Conservation (phyloP, 2,329 filamentous ascomycete genomes). For the Orbilia javanica region DNA sequence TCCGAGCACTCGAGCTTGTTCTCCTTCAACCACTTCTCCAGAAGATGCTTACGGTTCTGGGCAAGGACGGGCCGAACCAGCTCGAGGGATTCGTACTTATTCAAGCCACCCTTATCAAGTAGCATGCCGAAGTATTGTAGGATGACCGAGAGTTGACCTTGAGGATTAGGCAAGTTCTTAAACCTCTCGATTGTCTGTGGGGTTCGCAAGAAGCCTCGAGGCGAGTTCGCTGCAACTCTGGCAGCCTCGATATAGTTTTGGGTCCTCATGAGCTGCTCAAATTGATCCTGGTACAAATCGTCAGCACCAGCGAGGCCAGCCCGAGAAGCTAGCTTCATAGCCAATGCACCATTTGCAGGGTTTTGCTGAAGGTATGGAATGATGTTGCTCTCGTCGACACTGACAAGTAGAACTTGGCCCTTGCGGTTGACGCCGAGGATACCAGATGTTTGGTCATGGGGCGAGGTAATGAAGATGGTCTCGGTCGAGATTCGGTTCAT, state of each 20-base stretch:
- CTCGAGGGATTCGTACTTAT: constrained; percentile 93
- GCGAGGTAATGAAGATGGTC: constrained; percentile 94
- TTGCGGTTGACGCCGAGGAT: constrained; percentile 97
- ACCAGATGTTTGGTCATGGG: constrained; percentile 85
- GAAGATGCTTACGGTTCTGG: constrained; percentile 92
- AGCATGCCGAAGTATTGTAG: constrained; percentile 98
- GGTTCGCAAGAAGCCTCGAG: constrained; percentile 92
- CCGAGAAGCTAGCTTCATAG: constrained; percentile 94
- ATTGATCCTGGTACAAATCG: constrained; percentile 90
- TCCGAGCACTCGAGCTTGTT: constrained; percentile 96
- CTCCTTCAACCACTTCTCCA: constrained; percentile 98
- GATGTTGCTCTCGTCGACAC: constrained; percentile 89
- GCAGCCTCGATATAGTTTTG: constrained; percentile 89
- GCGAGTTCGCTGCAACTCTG: constrained; percentile 96
- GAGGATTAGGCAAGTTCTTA: constrained; percentile 84
- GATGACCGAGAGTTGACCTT: constrained; percentile 90
- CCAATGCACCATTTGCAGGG: constrained; percentile 90
- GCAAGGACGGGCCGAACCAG: constrained; percentile 90
- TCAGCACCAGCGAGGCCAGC: constrained; percentile 95
- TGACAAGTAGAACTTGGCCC: constrained; percentile 94
- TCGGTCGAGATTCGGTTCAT: constrained; percentile 99
- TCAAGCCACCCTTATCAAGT: constrained; percentile 92
- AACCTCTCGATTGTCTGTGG: constrained; percentile 95
- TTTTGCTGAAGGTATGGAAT: constrained; percentile 97
- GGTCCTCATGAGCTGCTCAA: constrained; percentile 84